Percentiles rank a stretch among this genome's conserved stretches.
phyloP scores from a whole-genome alignment of 257 asterid species.

The Lantana camara region DNA sequence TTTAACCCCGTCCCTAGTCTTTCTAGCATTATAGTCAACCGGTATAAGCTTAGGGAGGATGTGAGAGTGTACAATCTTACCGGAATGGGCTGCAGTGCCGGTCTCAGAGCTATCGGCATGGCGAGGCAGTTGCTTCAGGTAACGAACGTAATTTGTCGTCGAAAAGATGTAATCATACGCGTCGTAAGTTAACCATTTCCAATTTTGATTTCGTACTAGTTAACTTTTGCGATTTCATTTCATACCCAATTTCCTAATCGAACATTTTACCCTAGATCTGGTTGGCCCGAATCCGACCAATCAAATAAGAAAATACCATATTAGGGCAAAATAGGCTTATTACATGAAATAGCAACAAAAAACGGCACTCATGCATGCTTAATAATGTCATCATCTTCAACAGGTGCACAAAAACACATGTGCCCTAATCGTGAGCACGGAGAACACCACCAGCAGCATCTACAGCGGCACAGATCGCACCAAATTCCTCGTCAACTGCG shows the following conservation, averaged over 20 bases:
- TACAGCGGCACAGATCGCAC: conserved; percentile 51
- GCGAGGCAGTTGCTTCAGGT: conserved; percentile 51
- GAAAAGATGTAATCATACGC: not conserved
- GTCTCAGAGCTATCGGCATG: conserved; percentile 47
- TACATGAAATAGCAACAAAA: too few species aligned
- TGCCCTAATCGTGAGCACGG: conserved; percentile 62
- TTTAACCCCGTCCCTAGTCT: conserved; percentile 57
- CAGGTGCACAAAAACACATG: conserved; percentile 21
- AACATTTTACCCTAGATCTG: too few species aligned
- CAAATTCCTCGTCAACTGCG: conserved; percentile 46
- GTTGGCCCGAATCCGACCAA: too few species aligned
- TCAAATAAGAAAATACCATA: too few species aligned
- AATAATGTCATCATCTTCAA: too few species aligned
- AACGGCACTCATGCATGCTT: too few species aligned
- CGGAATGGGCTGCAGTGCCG: conserved; percentile 70
- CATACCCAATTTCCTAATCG: too few species aligned
- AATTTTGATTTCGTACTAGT: too few species aligned
- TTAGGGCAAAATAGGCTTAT: too few species aligned
- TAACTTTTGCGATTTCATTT: too few species aligned
- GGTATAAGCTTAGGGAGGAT: conserved; percentile 47
- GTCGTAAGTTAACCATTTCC: too few species aligned
- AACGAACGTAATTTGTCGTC: not conserved
- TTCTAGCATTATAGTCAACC: conserved; percentile 57
- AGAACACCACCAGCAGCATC: conserved; percentile 47
- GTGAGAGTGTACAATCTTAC: conserved; percentile 48